Base-by-base conservation (phyloP, 2,329 filamentous ascomycete genomes). In the Calonectria pauciramosa region DNA sequence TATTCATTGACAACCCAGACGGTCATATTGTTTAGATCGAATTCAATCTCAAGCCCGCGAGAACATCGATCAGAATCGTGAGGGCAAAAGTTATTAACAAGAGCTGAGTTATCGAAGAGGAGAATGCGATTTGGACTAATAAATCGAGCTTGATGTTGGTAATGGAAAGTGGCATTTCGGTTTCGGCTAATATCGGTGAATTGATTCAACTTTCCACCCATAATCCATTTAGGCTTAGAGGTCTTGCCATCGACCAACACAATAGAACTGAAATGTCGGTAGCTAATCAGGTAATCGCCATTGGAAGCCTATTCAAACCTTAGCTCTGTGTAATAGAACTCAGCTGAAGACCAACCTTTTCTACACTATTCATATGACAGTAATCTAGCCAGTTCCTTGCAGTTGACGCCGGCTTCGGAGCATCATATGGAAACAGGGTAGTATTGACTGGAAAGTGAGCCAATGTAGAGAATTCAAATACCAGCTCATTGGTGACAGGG, bases 1-100 rank as follows among this genome's bases (percentile, higher is more conserved):
- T 30, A 67, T 28, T 67, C 64, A 20, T 67, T 38, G 30, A 67
- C 47, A 30, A 67, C 64, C 64, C 49, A 52, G 26, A 52, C 47
- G 8, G 28, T 54, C 30, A 51, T 67, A 10, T 51, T 41, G 4
- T 36, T 14, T 23, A 34, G 44, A n/a, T 67, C 44, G 9, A 38
- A 67, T 30, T 67, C 64, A 18, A 67, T 41, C 30, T 67, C 47
- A 30, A 67, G 18, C 4, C 64, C 64, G 44, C 64, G 47, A 14
- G 64, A 67, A 49, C 64, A 67, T 28, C 26, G 41, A 30, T 16
- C 26, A n/a, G 32, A 26, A 28, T 28, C 23, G 3, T 16, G 20
- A 20, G 44, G 20, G 36, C 64, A 67, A 28, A 41, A 67, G 44
- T n/a, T 30, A 26, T 67, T 67, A 4, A 52, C 14, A n/a, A 67